phyloP scores from a whole-genome alignment of 805 yeast species.

The Metschnikowia cerradonensis region DNA sequence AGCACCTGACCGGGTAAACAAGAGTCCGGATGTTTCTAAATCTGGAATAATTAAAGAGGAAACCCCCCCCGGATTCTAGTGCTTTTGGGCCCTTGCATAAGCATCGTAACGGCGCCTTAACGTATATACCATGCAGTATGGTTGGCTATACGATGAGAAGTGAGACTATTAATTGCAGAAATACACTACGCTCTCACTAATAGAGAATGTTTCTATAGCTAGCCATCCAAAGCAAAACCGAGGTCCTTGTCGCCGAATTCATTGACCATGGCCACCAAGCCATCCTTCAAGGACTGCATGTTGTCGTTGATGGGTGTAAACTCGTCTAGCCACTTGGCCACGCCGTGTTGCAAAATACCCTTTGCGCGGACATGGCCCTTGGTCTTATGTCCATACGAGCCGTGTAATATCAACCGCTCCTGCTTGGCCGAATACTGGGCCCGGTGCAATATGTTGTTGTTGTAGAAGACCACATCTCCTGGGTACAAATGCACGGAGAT shows the following conservation, averaged over 20 bases:
- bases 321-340: conserved; percentile 42
- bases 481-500: conserved; percentile 40
- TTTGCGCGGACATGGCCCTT: conserved; percentile 42
- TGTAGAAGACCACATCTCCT: conserved; percentile 50
- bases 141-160: too few species aligned
- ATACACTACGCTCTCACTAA: not conserved
- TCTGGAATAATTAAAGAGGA: too few species aligned
- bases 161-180: too few species aligned
- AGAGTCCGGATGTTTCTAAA: too few species aligned
- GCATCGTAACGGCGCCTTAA: too few species aligned
- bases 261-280: conserved; percentile 26
- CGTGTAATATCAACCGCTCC: conserved; percentile 46
- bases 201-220: not conserved
- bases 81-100: too few species aligned
- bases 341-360: conserved; percentile 53
- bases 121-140: too few species aligned
- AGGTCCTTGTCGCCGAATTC: conserved; percentile 31
- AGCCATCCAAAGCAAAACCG: conserved; percentile 40
- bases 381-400: conserved; percentile 44
- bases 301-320: conserved; percentile 29
- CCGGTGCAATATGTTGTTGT: conserved; percentile 47
- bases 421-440: conserved; percentile 38
- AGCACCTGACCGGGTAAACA: too few species aligned
- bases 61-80: too few species aligned
- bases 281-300: conserved; percentile 25